Conservation (phyloP, 1,284 basidiomycete genomes). For the Ustilago curta region DNA sequence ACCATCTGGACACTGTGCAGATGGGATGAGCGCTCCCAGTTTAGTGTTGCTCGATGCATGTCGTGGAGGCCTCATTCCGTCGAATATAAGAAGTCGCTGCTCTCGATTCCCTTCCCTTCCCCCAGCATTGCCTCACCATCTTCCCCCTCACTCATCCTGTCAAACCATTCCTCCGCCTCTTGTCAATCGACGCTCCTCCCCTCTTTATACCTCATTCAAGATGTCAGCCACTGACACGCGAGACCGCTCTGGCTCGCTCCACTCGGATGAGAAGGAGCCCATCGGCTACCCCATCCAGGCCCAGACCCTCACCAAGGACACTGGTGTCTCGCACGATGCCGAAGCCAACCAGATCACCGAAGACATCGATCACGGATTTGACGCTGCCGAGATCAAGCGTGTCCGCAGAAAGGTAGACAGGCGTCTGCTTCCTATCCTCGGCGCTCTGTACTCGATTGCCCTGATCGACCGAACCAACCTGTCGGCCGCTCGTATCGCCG, state of each 20-base stretch:
- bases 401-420: slow-evolving; percentile 67
- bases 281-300: slow-evolving; percentile 35
- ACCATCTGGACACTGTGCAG: neutral
- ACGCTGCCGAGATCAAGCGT: slow-evolving; percentile 49
- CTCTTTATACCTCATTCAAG: neutral
- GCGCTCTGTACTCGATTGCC: slow-evolving; percentile 68
- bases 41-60: neutral
- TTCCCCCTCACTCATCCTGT: neutral
- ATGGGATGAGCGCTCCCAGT: neutral
- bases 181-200: neutral
- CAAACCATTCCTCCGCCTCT: neutral
- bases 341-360: slow-evolving; percentile 39
- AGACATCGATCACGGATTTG: slow-evolving; percentile 56
- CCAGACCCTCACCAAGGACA: slow-evolving; percentile 40
- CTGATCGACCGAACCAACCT: slow-evolving; percentile 67
- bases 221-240: slow-evolving; percentile 33
- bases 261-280: slow-evolving; percentile 47
- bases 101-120: neutral
- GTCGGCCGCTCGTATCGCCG: slow-evolving; percentile 58
- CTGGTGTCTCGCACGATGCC: slow-evolving; percentile 25
- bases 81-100: slow-evolving; percentile 19
- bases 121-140: neutral
- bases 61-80: neutral
- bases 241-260: slow-evolving; percentile 45
- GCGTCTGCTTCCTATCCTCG: slow-evolving; percentile 69